A percentile compares a stretch with the other conserved stretches of the same genome.
These are phyloP conservation scores for Malus hybrid DNA, from an alignment of 331 rosid genomes.

Conservation along the genomic window DNA sequence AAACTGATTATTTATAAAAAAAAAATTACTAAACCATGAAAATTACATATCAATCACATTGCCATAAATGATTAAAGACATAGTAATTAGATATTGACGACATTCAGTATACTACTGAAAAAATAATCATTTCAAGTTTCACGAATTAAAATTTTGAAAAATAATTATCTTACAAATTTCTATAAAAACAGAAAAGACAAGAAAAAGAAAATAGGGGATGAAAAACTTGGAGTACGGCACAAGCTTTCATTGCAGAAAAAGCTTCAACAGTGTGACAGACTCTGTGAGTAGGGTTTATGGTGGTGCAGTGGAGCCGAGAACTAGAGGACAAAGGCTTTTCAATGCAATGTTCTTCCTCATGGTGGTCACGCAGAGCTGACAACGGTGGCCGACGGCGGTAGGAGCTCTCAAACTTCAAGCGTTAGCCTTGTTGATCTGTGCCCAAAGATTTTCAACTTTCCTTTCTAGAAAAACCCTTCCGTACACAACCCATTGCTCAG, in stretches of 20 bases:
- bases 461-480: neutral
- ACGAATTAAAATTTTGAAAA: too few relatives aligned
- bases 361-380: neutral
- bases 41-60: too few relatives aligned
- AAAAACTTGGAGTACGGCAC: neutral
- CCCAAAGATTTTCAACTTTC: too few relatives aligned
- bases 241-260: neutral
- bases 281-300: neutral
- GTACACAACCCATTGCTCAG: neutral
- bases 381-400: neutral
- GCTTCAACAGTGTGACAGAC: neutral
- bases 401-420: neutral
- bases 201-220: neutral
- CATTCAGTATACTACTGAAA: too few relatives aligned
- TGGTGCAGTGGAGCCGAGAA: neutral
- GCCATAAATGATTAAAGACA: too few relatives aligned
- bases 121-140: too few relatives aligned
- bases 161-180: neutral
- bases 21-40: too few relatives aligned
- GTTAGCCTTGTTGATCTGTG: too few relatives aligned
- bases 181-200: neutral
- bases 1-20: too few relatives aligned
- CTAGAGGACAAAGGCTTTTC: neutral
- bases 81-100: too few relatives aligned
- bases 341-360: neutral